Evolutionary conservation across 2,329 filamentous ascomycete species (phyloP), one percentile per base, ranked within the genome.

Genomic region (Penicillium sumatraense): DNA sequence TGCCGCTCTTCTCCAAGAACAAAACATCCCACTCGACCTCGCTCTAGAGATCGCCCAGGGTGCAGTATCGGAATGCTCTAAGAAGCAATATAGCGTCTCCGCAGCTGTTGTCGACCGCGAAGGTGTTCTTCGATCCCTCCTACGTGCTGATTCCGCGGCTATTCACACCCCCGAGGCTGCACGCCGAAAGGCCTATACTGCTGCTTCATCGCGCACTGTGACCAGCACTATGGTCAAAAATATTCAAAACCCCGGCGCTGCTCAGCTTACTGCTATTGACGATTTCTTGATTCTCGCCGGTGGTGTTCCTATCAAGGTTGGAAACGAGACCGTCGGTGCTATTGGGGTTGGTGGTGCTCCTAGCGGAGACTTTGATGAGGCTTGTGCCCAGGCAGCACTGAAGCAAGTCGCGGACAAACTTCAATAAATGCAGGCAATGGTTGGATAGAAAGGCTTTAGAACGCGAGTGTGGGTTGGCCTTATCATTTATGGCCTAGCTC

Each of bases 181-280:
- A 5, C 42, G 42, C 8, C 42, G 42, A 9, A 46, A 46, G 42
- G 42, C 42, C n/a, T 46, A 46, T n/a, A 46, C 42, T 20, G 42
- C 42, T 46, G 42, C 42, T 1, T 46, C 42, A 1, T 5, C 20
- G 16, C 26, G 42, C 7, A 31, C 42, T 2, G 26, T 31, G 16
- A 46, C 42, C 9, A 46, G 42, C 11, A 21, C 42, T 2, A 46
- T 31, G 10, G 42, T 31, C 3, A 46, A 31, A 27, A 46, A 31
- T 11, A 23, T 46, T 8, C 42, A 46, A 13, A 46, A 46, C 21
- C 42, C 42, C 16, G 42, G 42, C 16, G 42, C 42, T 6, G 42
- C 42, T 11, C 42, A 46, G 21, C 42, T 46, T 31, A 11, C 14
- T 7, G 26, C 26, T 8, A 31, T 46, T 31, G 42, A 46, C 9